Evolutionary conservation across 73 alveolate genomes (phyloP).

Genomic region (Tetrahymena thermophila): DNA sequence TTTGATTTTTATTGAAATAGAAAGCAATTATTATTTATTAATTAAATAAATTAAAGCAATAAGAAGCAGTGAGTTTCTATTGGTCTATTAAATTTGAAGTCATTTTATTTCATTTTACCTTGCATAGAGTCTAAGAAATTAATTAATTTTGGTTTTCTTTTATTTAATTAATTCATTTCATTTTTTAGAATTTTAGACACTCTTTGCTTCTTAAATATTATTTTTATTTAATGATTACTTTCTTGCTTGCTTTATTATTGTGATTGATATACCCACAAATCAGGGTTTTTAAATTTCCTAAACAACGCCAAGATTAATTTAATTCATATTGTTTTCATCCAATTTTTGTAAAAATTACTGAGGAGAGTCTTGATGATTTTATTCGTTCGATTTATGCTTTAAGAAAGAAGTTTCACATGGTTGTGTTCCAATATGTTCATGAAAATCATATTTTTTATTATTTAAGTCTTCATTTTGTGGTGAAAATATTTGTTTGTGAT

Average conservation of each 20-base stretch:
- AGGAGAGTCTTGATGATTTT: background rate
- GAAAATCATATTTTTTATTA: background rate
- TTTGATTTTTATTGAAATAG: background rate
- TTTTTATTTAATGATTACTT: too few species aligned
- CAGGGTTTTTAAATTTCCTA: background rate
- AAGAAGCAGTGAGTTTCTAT: background rate
- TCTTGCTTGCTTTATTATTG: too few species aligned
- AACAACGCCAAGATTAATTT: too few species aligned
- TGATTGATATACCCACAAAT: too few species aligned
- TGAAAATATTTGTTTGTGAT: background rate
- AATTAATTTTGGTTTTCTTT: background rate
- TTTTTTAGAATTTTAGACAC: too few species aligned
- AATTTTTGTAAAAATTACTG: background rate
- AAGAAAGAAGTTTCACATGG: background rate
- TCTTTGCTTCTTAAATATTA: background rate
- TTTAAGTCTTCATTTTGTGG: background rate
- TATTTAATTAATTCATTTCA: background rate
- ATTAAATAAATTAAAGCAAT: background rate
- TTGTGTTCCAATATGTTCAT: background rate
- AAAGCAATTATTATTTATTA: background rate
- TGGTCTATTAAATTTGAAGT: background rate
- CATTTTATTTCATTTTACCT: background rate
- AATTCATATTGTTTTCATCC: background rate
- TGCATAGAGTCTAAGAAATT: background rate
- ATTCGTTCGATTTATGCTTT: background rate